Evolutionary conservation across 495 filamentous ascomycete species (phyloP).

Genomic region (Penicillium herquei): DNA sequence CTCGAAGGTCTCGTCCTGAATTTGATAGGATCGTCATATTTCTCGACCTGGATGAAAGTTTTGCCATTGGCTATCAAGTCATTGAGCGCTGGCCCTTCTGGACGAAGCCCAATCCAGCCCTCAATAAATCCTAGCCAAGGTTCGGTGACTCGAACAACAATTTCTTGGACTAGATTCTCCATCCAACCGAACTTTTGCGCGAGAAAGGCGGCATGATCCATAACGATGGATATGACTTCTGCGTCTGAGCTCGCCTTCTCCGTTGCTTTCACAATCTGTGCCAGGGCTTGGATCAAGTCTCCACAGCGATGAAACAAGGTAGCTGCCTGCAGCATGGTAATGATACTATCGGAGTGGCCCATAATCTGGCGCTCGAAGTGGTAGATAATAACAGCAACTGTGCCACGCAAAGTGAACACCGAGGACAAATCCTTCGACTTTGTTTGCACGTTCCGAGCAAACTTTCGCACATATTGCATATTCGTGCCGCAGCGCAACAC

Average conservation of each 20-base stretch:
- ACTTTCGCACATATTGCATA: conserved; percentile 58
- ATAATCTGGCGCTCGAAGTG: conserved; percentile 39
- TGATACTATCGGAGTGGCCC: conserved; percentile 18
- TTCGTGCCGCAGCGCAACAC: conserved; percentile 68
- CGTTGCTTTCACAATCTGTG: conserved; percentile 55
- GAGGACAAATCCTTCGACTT: conserved; percentile 31
- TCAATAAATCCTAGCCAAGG: conserved; percentile 72
- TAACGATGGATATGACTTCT: conserved; percentile 65
- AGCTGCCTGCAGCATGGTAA: conserved; percentile 64
- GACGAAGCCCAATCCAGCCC: conserved; percentile 73
- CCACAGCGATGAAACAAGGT: conserved; percentile 60
- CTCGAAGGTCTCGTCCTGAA: conserved; percentile 50
- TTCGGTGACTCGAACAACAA: conserved; percentile 59
- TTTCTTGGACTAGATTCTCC: conserved; percentile 60
- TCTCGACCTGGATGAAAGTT: conserved; percentile 61
- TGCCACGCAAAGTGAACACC: conserved; percentile 37
- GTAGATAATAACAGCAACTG: conserved; percentile 34
- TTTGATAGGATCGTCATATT: conserved; percentile 47
- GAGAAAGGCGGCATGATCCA: conserved; percentile 58
- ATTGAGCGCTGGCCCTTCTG: conserved; percentile 46
- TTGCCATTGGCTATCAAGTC: conserved; percentile 44
- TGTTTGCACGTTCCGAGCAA: conserved; percentile 47
- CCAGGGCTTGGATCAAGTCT: conserved; percentile 61
- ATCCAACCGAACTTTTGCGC: conserved; percentile 63
- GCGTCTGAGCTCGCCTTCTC: conserved; percentile 60